Percentiles rank a stretch among this genome's conserved stretches.
phyloP scores from a whole-genome alignment of 148 eudicot genomes.

The Camellia japonica region DNA sequence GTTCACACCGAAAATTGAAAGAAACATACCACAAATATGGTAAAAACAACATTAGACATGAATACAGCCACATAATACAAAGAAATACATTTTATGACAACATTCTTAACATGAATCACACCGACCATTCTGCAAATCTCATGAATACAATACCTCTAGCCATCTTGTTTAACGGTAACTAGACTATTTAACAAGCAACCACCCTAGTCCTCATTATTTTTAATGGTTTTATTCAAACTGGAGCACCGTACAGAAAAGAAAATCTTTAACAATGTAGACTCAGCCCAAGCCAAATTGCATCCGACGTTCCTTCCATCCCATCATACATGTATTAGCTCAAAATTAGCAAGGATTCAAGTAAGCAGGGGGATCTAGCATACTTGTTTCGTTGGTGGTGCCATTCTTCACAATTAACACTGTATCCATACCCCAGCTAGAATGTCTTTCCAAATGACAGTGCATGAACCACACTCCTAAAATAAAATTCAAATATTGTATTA shows the following conservation, averaged over 20 bases:
- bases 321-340: too few species aligned
- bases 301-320: too few species aligned
- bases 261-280: not conserved
- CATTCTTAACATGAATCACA: not conserved
- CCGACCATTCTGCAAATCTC: not conserved
- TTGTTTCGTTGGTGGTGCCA: not conserved
- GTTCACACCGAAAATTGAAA: not conserved
- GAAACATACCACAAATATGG: not conserved
- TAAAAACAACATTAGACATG: not conserved
- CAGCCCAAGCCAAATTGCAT: not conserved
- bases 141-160: too few species aligned
- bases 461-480: slow-evolving; percentile 10
- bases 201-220: too few species aligned
- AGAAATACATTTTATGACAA: not conserved
- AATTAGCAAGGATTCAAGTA: not conserved
- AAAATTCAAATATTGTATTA: not conserved
- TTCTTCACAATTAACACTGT: not conserved
- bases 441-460: slow-evolving; percentile 10
- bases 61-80: not conserved
- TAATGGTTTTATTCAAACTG: too few species aligned
- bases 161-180: too few species aligned
- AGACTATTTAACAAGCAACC: too few species aligned
- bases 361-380: not conserved
- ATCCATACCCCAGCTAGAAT: slow-evolving; percentile 10
- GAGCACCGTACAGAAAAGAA: not conserved